Conservation (phyloP, 2,329 filamentous ascomycete species). For the Rosellinia necatrix region DNA sequence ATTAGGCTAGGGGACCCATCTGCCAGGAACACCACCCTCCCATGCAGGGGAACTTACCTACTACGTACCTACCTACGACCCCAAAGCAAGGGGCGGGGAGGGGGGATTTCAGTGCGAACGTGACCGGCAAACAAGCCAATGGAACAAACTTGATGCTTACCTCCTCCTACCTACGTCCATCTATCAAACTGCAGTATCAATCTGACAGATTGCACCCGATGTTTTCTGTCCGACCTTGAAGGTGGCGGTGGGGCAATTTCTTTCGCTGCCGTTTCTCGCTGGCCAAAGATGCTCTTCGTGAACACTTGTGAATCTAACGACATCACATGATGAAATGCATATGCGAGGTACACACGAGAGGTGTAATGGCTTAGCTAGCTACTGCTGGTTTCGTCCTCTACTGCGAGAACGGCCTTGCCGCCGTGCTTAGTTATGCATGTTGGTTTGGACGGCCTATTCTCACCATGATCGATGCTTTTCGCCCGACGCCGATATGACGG, state of each 20-base stretch:
- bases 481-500: too few relatives aligned
- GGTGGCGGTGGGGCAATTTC: too few relatives aligned
- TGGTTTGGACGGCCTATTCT: conserved; percentile 6
- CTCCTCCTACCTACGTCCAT: neutral
- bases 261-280: too few relatives aligned
- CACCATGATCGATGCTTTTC: too few relatives aligned
- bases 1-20: neutral
- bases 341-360: conserved; percentile 13
- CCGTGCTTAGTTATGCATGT: conserved; percentile 8
- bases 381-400: too few relatives aligned
- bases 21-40: neutral
- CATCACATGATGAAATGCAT: conserved; percentile 28
- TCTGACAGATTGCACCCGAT: neutral
- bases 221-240: too few relatives aligned
- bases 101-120: too few relatives aligned
- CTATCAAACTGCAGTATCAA: too few relatives aligned
- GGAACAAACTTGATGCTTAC: too few relatives aligned
- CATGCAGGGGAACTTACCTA: neutral
- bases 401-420: neutral
- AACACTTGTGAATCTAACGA: too few relatives aligned
- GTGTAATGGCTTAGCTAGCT: neutral
- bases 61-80: too few relatives aligned
- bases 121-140: neutral
- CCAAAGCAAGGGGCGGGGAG: neutral
- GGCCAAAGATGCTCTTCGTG: too few relatives aligned